These are phyloP conservation scores for Cryomyces minteri DNA, from an alignment of 495 filamentous ascomycete genomes.

Conservation along the genomic window DNA sequence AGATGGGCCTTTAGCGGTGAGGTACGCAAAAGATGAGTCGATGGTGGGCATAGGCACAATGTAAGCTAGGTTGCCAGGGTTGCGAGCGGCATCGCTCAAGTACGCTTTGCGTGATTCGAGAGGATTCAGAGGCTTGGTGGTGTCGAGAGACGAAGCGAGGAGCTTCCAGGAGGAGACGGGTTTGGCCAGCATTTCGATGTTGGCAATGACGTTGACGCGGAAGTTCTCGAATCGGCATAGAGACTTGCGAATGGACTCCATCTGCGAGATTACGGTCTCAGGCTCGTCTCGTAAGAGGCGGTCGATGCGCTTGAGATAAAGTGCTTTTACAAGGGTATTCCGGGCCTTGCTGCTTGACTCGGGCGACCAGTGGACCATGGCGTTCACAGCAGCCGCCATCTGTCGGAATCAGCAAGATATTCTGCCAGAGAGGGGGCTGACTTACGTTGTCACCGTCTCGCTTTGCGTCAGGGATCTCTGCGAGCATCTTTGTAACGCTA, in stretches of 20 bases:
- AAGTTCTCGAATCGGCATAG: constrained; percentile 72
- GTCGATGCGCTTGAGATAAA: constrained; percentile 72
- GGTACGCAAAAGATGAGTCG: constrained; percentile 77
- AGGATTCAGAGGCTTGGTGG: constrained; percentile 30
- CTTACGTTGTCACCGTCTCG: constrained; percentile 55
- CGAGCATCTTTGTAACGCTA: constrained; percentile 70
- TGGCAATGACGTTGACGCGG: constrained; percentile 63
- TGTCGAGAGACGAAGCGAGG: constrained; percentile 28
- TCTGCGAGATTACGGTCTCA: constrained; percentile 46
- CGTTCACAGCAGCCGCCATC: constrained; percentile 59
- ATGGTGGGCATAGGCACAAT: constrained; percentile 83
- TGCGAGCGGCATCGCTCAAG: constrained; percentile 51
- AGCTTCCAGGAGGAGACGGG: constrained; percentile 75
- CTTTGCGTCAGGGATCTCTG: constrained; percentile 87
- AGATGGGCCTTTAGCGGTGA: constrained; percentile 52
- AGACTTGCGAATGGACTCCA: constrained; percentile 53
- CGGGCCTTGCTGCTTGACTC: constrained; percentile 60
- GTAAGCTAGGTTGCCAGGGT: constrained; percentile 53
- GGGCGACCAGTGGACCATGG: constrained; percentile 56
- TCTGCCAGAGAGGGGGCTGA: neutral
- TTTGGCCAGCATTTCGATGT: constrained; percentile 53
- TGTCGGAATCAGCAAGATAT: constrained; percentile 1
- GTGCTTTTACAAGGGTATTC: constrained; percentile 68
- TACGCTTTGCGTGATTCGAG: constrained; percentile 39
- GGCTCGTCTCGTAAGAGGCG: constrained; percentile 55